Base-by-base conservation (phyloP, 768 basidiomycete genomes). In the Rhodotorula paludigena region DNA sequence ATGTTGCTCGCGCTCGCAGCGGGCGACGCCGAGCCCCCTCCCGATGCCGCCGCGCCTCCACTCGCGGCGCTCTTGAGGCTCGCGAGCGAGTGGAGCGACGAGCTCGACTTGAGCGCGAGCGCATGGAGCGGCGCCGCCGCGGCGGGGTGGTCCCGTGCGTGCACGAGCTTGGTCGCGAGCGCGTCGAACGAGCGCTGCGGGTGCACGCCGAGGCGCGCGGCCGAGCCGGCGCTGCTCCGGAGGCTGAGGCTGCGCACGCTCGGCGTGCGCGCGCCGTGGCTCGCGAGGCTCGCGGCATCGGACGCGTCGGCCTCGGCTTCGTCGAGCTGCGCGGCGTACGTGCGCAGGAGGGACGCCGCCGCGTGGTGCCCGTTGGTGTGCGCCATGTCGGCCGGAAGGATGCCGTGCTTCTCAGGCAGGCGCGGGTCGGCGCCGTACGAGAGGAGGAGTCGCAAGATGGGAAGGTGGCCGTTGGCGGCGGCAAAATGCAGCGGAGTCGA, bases 401-500 rank as follows among this genome's bases (percentile, higher is more conserved):
- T 81, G 9, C 91, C 92, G 79, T 92, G 88, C 77, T 98, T 99
- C 80, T 99, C 94, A 10, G 87, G 77, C 51, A 86, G 85, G 77
- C 87, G 82, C 30, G 92, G 85, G 65, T 85, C 83, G 14, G 94
- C 96, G 55, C 92, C 92, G 69, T 86, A 86, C 25, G 87, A 84
- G 45, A 99, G 85, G 49, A 99, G 86, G 42, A 88, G 85, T 66
- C 82, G 83, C 52, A 92, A 85, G 73, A 92, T 85, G 33, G 82
- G 79, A 38, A 84, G 84, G 79, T 99, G 90, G 6, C 93, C 93
- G 74, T 96, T 92, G 36, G 94, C 92, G 41, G 92, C 89, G 21
- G 96, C 94, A 77, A 97, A 99, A 77, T 99, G 96, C 33, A 98
- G 85, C 1, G 96, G 91, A 0, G 94, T 96, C 1, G 71, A 73